Evolutionary conservation across 495 filamentous ascomycete species (phyloP).

Genomic region (Podospora pseudopauciseta): DNA sequence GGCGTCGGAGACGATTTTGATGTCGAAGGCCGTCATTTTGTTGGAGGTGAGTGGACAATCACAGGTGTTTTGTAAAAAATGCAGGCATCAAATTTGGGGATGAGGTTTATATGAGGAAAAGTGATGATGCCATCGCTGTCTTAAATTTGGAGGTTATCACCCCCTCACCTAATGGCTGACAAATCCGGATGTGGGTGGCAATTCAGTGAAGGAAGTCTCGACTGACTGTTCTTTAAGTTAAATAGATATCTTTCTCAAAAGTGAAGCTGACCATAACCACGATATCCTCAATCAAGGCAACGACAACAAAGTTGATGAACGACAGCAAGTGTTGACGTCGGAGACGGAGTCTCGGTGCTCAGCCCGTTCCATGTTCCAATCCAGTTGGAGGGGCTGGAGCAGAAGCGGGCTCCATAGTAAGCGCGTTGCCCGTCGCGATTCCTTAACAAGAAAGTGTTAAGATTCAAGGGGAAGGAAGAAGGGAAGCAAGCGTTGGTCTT

Average conservation of each 20-base stretch:
- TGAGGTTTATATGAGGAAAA: neutral
- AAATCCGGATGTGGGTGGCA: slow-evolving; percentile 4
- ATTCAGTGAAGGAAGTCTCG: neutral
- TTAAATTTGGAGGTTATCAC: neutral
- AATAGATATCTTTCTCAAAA: neutral
- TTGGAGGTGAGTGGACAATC: slow-evolving; percentile 2
- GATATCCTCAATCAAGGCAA: neutral
- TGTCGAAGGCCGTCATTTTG: slow-evolving; percentile 71
- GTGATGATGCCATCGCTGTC: slow-evolving; percentile 2
- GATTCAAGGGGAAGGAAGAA: neutral
- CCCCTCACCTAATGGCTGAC: slow-evolving; percentile 6
- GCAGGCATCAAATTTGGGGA: neutral
- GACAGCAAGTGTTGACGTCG: neutral
- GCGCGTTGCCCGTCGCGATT: neutral
- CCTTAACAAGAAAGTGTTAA: neutral
- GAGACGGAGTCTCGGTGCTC: neutral
- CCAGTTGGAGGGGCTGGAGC: no score
- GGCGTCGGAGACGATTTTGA: slow-evolving; percentile 71
- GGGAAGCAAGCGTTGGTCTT: no score
- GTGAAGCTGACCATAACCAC: neutral
- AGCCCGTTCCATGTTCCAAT: neutral
- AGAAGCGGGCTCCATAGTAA: neutral
- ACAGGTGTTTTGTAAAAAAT: neutral
- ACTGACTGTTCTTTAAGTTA: neutral
- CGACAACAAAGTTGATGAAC: neutral